Conservation (phyloP, 495 filamentous ascomycete genomes). For the Cryomyces minteri region DNA sequence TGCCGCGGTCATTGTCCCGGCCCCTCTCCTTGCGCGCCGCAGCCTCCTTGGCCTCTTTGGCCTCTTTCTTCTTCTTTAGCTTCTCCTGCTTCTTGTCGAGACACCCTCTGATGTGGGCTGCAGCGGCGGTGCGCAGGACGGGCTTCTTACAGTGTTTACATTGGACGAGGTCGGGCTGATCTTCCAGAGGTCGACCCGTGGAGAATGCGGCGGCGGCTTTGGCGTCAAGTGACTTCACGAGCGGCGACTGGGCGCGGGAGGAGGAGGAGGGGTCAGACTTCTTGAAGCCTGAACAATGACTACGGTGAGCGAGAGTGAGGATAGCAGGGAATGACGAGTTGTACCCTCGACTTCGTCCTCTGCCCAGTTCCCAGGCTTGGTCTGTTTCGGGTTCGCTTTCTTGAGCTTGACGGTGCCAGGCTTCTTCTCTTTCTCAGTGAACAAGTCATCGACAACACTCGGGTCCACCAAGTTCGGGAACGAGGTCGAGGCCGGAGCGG, state of each 20-base stretch:
- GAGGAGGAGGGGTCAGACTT: neutral
- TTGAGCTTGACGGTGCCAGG: slow-evolving; percentile 49
- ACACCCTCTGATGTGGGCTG: slow-evolving; percentile 21
- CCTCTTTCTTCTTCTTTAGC: slow-evolving; percentile 26
- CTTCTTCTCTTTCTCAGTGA: slow-evolving; percentile 33
- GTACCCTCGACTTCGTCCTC: slow-evolving; percentile 38
- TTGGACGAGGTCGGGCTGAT: slow-evolving; percentile 18
- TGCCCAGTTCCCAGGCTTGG: slow-evolving; percentile 13
- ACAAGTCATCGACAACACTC: neutral
- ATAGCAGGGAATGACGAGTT: slow-evolving; percentile 5
- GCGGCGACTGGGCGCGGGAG: slow-evolving; percentile 18
- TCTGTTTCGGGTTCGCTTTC: slow-evolving; percentile 31
- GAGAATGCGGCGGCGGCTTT: slow-evolving; percentile 50
- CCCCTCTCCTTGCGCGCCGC: slow-evolving; percentile 24
- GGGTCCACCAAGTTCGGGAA: neutral
- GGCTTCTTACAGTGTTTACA: slow-evolving; percentile 27
- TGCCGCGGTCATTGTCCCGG: slow-evolving; percentile 10
- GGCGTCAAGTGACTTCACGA: slow-evolving; percentile 59
- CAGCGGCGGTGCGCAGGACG: slow-evolving; percentile 14
- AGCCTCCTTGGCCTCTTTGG: slow-evolving; percentile 32
- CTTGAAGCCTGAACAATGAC: neutral
- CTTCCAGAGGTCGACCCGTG: slow-evolving; percentile 43
- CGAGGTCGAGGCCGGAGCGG: neutral
- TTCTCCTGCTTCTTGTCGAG: slow-evolving; percentile 30
- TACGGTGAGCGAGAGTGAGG: slow-evolving; percentile 1